Percentiles rank a stretch among this genome's conserved stretches.
These are phyloP conservation scores for Dryadomyces quercus-mongolicae DNA, from an alignment of 2,329 filamentous ascomycete species.

Conservation along the genomic window DNA sequence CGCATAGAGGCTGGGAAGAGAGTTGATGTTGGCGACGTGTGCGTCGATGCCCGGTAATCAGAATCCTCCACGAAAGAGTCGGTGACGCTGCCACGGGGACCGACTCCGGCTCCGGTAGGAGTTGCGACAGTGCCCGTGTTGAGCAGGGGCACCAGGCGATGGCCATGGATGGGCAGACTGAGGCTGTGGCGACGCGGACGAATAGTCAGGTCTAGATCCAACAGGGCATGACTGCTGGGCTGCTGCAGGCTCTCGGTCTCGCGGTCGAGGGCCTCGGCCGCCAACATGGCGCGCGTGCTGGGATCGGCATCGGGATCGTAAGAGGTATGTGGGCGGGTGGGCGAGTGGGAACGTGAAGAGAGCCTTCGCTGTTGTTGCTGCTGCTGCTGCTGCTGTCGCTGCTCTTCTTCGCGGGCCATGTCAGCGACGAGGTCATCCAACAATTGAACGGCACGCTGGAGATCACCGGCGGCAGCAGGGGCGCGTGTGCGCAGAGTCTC, in stretches of 20 bases:
- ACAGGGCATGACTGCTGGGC: slow-evolving; percentile 24
- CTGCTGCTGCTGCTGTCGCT: neutral
- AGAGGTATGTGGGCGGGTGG: neutral
- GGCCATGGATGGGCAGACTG: slow-evolving; percentile 34
- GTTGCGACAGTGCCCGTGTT: neutral
- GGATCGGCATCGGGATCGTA: slow-evolving; percentile 28
- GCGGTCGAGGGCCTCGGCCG: slow-evolving; percentile 44
- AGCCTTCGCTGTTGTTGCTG: no score
- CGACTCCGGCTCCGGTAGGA: neutral
- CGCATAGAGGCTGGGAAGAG: neutral
- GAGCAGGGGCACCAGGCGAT: neutral
- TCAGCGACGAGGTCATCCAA: slow-evolving; percentile 37
- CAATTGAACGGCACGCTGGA: slow-evolving; percentile 34
- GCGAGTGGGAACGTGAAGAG: no score
- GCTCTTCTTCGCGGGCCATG: neutral
- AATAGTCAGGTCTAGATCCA: slow-evolving; percentile 36
- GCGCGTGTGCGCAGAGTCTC: slow-evolving; percentile 38
- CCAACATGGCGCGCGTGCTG: slow-evolving; percentile 42
- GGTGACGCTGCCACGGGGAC: neutral
- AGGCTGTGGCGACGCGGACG: slow-evolving; percentile 30
- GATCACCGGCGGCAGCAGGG: slow-evolving; percentile 29
- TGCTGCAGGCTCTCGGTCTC: slow-evolving; percentile 43
- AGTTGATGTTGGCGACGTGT: neutral
- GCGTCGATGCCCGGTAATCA: neutral
- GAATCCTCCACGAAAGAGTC: no score